A percentile compares a stretch with the other conserved stretches of the same genome.
Conservation (phyloP, 192 early-diverging fungal genomes). For the Rhizophagus clarus region DNA sequence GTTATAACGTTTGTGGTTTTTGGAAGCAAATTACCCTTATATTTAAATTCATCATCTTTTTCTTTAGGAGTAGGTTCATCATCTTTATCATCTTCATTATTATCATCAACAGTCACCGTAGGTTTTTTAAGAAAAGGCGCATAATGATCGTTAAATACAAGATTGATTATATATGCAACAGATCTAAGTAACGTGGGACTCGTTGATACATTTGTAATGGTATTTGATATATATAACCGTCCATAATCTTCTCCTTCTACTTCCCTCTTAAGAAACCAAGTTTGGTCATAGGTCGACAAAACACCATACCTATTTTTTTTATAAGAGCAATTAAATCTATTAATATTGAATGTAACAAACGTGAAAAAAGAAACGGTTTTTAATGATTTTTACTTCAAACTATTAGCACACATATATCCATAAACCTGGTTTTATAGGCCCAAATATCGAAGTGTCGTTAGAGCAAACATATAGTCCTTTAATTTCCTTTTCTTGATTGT, state of each 20-base stretch:
- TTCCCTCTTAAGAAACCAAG: neutral
- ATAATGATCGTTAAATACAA: neutral
- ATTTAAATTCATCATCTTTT: no score
- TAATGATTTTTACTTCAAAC: neutral
- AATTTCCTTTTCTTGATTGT: neutral
- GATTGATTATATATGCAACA: neutral
- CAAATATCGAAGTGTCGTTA: neutral
- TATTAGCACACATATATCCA: neutral
- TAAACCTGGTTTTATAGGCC: neutral
- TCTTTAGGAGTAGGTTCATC: no score
- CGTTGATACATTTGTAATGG: neutral
- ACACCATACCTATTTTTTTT: no score
- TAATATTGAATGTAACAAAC: no score
- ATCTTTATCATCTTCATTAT: no score
- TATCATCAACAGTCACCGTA: neutral
- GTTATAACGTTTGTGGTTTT: no score
- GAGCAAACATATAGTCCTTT: neutral
- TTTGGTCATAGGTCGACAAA: no score
- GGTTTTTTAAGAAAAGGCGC: neutral
- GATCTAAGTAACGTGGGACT: neutral
- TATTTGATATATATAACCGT: neutral
- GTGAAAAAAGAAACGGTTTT: neutral
- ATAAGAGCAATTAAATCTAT: no score
- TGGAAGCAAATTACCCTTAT: no score
- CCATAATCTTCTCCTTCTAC: neutral